Evolutionary conservation across 2,329 filamentous ascomycete genomes (phyloP).

Genomic region (Cercospora beticola): DNA sequence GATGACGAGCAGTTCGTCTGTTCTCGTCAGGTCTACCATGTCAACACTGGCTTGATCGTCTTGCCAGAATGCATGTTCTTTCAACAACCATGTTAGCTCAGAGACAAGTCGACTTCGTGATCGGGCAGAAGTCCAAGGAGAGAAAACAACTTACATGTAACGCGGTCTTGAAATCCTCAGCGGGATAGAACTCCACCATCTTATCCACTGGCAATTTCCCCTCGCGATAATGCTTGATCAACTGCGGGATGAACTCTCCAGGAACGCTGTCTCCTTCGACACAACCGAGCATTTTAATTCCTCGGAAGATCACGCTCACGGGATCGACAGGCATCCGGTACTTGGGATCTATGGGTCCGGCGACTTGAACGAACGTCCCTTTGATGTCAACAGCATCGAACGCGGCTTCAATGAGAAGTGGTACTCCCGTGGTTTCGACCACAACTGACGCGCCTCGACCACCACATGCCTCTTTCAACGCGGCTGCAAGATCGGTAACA

Average conservation of each 20-base stretch:
- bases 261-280: slow-evolving; percentile 46
- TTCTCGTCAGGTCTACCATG: slow-evolving; percentile 32
- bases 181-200: slow-evolving; percentile 44
- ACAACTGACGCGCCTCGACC: slow-evolving; percentile 44
- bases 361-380: slow-evolving; percentile 50
- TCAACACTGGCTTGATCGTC: slow-evolving; percentile 42
- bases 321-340: slow-evolving; percentile 42
- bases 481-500: slow-evolving; percentile 30
- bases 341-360: slow-evolving; percentile 41
- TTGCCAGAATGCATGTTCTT: slow-evolving; percentile 41
- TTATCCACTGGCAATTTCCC: slow-evolving; percentile 47
- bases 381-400: slow-evolving; percentile 27
- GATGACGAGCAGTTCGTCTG: neutral
- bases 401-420: slow-evolving; percentile 21
- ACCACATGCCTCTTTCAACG: slow-evolving; percentile 35
- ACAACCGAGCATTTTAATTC: slow-evolving; percentile 48
- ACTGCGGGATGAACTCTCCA: slow-evolving; percentile 42
- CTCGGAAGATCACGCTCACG: slow-evolving; percentile 45
- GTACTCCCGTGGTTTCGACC: slow-evolving; percentile 41
- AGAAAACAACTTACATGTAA: slow-evolving; percentile 24
- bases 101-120: neutral
- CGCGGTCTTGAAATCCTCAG: slow-evolving; percentile 41
- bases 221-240: slow-evolving; percentile 47
- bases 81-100: neutral
- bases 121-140: too few species aligned